These are phyloP conservation scores for Albugo laibachii DNA, from an alignment of 352 stramenopile genomes.

Conservation along the genomic window DNA sequence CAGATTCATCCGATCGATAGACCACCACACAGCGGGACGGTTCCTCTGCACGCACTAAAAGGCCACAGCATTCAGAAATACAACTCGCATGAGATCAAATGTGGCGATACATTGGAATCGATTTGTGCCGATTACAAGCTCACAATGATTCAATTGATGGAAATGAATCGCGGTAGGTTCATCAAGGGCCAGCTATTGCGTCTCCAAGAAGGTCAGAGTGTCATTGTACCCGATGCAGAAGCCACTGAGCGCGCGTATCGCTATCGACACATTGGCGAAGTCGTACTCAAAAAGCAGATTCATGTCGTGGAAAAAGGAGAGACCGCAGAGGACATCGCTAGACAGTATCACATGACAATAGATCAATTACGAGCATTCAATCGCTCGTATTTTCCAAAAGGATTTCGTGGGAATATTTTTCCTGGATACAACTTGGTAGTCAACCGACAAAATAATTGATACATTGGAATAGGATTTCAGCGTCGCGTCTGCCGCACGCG, in stretches of 20 bases:
- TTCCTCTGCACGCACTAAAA: neutral
- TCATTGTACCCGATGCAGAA: constrained; percentile 61
- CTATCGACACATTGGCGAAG: constrained; percentile 48
- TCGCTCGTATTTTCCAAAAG: constrained; percentile 71
- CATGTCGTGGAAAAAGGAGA: constrained; percentile 53
- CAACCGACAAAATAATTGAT: constrained; percentile 18
- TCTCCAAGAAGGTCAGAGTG: constrained; percentile 26
- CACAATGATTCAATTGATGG: constrained; percentile 43
- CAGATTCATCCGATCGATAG: no score
- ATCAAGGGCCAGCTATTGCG: constrained; percentile 33
- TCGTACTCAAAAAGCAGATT: constrained; percentile 77
- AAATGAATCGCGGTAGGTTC: constrained; percentile 60
- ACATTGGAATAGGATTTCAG: constrained; percentile 13
- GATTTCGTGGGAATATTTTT: constrained; percentile 60
- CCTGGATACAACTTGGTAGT: constrained; percentile 67
- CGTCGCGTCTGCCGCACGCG: constrained; percentile 5
- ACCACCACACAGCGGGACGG: neutral
- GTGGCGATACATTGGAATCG: constrained; percentile 46
- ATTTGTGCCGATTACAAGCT: constrained; percentile 43
- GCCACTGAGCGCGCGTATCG: constrained; percentile 24
- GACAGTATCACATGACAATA: constrained; percentile 56
- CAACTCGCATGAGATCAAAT: constrained; percentile 33
- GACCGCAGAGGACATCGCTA: constrained; percentile 40
- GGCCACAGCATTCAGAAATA: constrained; percentile 16
- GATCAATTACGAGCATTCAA: constrained; percentile 75